Base-by-base conservation (phyloP, 1,139 yeast genomes). In the Candida sp. region DNA sequence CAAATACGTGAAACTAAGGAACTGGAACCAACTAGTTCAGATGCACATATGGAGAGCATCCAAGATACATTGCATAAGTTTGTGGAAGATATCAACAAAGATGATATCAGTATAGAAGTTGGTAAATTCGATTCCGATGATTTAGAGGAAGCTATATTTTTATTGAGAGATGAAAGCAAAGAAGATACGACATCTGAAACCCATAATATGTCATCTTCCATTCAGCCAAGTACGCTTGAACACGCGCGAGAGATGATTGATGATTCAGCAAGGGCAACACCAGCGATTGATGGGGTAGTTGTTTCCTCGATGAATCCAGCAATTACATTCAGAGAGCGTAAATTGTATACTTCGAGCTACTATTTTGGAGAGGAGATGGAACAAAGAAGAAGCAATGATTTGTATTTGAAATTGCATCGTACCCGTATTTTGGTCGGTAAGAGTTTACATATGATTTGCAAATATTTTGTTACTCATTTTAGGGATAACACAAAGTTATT, bases 401-500 rank as follows among this genome's bases (percentile, higher is more conserved):
- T 74, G 22, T 88, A 89, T 55, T 56, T 73, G 38, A 74, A 75
- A 44, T 66, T 91, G 9, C 96, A 88, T 55, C 70, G 75, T 21
- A 65, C 81, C 9, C 77, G 96, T 45, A 70, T 77, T 29, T 61
- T 70, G 40, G 74, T 90, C 38, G 97, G 97, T 0, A 71, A 73
- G 45, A 70, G 81, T 44, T 73, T 93, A 43, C 96, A 88, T 55
- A 69, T 73, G 5, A 66, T 87, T 19, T 77, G 75, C 51, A 58
- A 66, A 33, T 79, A 77, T 51, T 61, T 90, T 49, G 56, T 64
- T 3, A 61, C 69, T 4, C 66, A 77, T 43, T 77, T 77, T 45
- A 82, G 78, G 43, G 90, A 87, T 49, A 86, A 88, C 49, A 79
- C 88, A n/a, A 79, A 81, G 15, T 63, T 87, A 19, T 79, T 84